Evolutionary conservation across 805 yeast genomes (phyloP).

Genomic region (Blastobotrys parvus): DNA sequence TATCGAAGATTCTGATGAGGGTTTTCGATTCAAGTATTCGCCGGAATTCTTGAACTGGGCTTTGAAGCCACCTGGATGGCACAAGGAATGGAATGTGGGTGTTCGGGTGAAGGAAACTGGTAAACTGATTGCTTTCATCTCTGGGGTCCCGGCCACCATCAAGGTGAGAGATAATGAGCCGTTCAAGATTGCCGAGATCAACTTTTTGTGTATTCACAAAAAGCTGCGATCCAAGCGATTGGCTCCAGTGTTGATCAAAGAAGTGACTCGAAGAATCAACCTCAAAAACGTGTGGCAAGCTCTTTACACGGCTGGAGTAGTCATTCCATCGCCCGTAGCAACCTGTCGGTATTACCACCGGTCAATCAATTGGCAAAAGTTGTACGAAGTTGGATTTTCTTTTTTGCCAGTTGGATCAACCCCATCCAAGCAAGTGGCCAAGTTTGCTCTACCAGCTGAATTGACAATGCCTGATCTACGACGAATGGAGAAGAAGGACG

Average conservation of each 20-base stretch:
- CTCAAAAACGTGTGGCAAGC: constrained; percentile 88
- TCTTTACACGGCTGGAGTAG: constrained; percentile 84
- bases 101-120: constrained; percentile 73
- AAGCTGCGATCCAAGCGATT: constrained; percentile 86
- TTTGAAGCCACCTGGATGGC: constrained; percentile 88
- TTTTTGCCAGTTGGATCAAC: constrained; percentile 67
- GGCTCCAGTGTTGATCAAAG: constrained; percentile 90
- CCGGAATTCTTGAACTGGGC: constrained; percentile 87
- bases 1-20: constrained; percentile 89
- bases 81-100: constrained; percentile 83
- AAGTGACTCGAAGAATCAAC: constrained; percentile 89
- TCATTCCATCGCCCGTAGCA: constrained; percentile 86
- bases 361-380: constrained; percentile 84
- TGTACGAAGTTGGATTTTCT: constrained; percentile 85
- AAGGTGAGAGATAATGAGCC: constrained; percentile 47
- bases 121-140: constrained; percentile 82
- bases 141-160: constrained; percentile 76
- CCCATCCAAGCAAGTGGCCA: constrained; percentile 54
- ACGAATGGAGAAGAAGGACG: constrained; percentile 47
- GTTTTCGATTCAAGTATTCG: constrained; percentile 84
- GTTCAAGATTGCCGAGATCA: constrained; percentile 61
- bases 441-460: constrained; percentile 46
- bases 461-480: constrained; percentile 50
- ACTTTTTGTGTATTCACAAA: constrained; percentile 90
- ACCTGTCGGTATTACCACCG: constrained; percentile 89